Percentiles rank a stretch among this genome's conserved stretches.
Conservation (phyloP, 768 basidiomycete species). For the Pholiota molesta region DNA sequence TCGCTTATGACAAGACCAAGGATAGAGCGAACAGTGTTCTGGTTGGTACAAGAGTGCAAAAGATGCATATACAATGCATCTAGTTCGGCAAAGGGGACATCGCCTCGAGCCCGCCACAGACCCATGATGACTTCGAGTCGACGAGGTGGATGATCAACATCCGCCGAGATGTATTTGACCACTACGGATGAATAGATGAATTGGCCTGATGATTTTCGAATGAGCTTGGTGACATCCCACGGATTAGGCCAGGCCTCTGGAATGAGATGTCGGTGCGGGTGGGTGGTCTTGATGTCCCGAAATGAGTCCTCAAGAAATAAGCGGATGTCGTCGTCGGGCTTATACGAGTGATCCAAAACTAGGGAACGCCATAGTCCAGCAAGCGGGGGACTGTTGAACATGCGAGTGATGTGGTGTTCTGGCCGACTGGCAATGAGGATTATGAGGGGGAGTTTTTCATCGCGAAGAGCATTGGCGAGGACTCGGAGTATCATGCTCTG, state of each 20-base stretch:
- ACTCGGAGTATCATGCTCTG: slow-evolving; percentile 12
- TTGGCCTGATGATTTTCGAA: slow-evolving; percentile 20
- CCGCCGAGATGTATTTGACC: slow-evolving; percentile 10
- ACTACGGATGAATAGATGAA: slow-evolving; percentile 23
- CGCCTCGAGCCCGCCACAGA: neutral
- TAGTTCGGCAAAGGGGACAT: slow-evolving; percentile 17
- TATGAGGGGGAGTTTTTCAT: slow-evolving; percentile 1
- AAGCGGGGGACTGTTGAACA: slow-evolving; percentile 4
- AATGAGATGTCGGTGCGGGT: slow-evolving; percentile 10
- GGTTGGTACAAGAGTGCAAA: neutral
- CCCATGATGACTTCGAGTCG: slow-evolving; percentile 19
- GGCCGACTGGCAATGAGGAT: slow-evolving; percentile 20
- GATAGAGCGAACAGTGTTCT: neutral
- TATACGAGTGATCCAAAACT: slow-evolving; percentile 16
- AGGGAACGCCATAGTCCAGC: neutral
- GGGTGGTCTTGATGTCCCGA: slow-evolving; percentile 7
- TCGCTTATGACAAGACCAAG: neutral
- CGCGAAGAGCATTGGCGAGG: neutral
- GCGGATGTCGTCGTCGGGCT: slow-evolving; percentile 17
- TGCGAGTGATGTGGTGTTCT: slow-evolving; percentile 13
- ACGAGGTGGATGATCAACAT: slow-evolving; percentile 6
- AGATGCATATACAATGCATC: slow-evolving; percentile 20
- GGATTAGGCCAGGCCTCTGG: slow-evolving; percentile 19
- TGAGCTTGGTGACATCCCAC: slow-evolving; percentile 8
- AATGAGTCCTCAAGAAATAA: slow-evolving; percentile 12